These are phyloP conservation scores for Hondaea fermentalgiana DNA, from an alignment of 108 stramenopile species.

Conservation along the genomic window DNA sequence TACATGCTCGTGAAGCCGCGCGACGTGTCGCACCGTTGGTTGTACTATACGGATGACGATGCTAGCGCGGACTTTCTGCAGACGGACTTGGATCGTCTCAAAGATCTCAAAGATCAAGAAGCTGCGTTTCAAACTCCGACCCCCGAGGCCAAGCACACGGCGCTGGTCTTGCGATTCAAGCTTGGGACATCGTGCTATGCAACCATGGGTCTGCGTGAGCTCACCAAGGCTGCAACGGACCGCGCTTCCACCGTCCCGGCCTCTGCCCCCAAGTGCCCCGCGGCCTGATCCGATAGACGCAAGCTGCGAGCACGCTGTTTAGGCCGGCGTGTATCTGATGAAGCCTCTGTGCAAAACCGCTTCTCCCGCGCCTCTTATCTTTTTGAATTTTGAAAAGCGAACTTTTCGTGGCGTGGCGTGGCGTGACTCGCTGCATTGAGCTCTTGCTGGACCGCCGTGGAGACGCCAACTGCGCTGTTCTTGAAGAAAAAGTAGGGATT, in stretches of 20 bases:
- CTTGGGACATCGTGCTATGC: background rate
- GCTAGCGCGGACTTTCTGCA: background rate
- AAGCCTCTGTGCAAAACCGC: too few relatives aligned
- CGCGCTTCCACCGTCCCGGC: background rate
- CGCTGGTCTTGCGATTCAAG: background rate
- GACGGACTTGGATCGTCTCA: background rate
- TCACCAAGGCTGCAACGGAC: background rate
- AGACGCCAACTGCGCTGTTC: too few relatives aligned
- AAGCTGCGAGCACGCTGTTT: too few relatives aligned
- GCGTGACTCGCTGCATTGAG: too few relatives aligned
- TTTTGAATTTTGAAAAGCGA: too few relatives aligned
- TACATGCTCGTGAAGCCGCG: background rate
- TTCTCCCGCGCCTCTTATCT: too few relatives aligned
- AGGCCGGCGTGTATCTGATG: too few relatives aligned
- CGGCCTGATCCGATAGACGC: too few relatives aligned
- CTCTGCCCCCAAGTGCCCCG: too few relatives aligned
- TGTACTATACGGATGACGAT: background rate
- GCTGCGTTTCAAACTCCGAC: background rate
- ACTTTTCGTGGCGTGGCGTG: too few relatives aligned
- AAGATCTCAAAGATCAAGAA: background rate
- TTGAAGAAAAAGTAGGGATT: too few relatives aligned
- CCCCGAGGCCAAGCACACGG: background rate
- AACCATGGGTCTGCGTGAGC: slow-evolving; percentile 7
- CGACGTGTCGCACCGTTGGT: background rate
- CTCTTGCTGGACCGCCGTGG: too few relatives aligned